phyloP scores from a whole-genome alignment of 2,329 filamentous ascomycete genomes.

The Penicillium rolfsii region DNA sequence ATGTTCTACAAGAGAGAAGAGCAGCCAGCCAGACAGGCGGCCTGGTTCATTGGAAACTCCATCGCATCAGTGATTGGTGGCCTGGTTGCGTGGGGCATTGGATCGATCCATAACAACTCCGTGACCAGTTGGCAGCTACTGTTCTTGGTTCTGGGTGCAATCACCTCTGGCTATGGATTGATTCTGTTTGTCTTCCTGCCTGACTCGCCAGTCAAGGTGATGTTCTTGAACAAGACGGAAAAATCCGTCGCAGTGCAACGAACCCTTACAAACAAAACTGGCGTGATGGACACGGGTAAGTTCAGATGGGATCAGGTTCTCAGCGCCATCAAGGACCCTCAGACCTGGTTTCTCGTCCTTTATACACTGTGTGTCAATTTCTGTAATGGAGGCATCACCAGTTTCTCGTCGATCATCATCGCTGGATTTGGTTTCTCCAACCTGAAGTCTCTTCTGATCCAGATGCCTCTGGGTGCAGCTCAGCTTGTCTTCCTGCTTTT shows the following conservation, averaged over 20 bases:
- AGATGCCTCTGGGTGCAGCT: conserved; percentile 41
- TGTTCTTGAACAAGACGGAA: conserved; percentile 48
- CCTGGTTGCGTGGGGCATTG: conserved; percentile 36
- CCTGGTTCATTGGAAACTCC: conserved; percentile 43
- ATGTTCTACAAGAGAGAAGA: conserved; percentile 42
- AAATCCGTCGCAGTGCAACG: conserved; percentile 56
- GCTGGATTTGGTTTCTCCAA: conserved; percentile 45
- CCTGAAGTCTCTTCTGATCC: conserved; percentile 40
- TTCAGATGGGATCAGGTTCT: conserved; percentile 51
- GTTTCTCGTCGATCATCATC: conserved; percentile 42
- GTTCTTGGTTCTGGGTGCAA: conserved; percentile 36
- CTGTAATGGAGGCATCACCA: conserved; percentile 41
- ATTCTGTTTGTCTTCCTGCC: conserved; percentile 25
- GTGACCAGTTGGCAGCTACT: conserved; percentile 36
- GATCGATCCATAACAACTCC: conserved; percentile 21
- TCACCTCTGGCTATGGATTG: conserved; percentile 33
- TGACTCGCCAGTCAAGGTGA: conserved; percentile 19
- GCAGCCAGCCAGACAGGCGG: conserved; percentile 39
- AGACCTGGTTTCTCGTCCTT: conserved; percentile 39
- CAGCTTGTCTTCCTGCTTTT: conserved; percentile 40
- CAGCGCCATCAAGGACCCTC: conserved; percentile 35
- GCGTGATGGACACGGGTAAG: conserved; percentile 55
- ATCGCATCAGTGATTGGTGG: conserved; percentile 36
- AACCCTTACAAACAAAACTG: conserved; percentile 55
- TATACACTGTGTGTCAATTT: conserved; percentile 40